These are phyloP conservation scores for Cyanophora paradoxa DNA, from an alignment of 78 protist genomes.

Conservation along the genomic window DNA sequence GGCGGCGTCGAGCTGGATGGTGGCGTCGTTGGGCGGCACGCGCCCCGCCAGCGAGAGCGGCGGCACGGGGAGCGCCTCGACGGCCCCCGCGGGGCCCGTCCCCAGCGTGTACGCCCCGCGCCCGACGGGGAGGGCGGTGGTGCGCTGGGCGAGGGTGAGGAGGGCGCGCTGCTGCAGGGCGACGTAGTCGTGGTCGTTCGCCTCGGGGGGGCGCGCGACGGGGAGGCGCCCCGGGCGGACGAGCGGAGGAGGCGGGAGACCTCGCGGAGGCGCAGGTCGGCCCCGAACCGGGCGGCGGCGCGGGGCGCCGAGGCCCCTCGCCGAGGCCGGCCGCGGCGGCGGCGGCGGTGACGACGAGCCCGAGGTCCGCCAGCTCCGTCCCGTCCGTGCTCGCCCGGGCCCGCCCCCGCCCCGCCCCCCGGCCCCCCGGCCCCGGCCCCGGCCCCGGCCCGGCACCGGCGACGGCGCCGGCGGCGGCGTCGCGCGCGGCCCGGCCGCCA, in stretches of 20 bases:
- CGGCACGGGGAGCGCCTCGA: slow-evolving; percentile 10
- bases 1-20: background rate
- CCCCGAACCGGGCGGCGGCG: background rate
- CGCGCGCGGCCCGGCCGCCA: background rate
- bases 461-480: background rate
- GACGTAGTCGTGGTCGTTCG: background rate
- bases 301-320: background rate
- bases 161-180: background rate
- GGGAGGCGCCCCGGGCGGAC: background rate
- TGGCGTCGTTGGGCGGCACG: background rate
- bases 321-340: background rate
- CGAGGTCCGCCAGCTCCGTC: background rate
- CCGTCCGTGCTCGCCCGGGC: background rate
- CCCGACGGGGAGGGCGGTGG: slow-evolving; percentile 37
- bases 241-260: background rate
- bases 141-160: background rate
- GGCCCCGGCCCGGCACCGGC: background rate
- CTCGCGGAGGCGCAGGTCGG: background rate
- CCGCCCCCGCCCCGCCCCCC: background rate
- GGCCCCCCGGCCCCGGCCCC: background rate
- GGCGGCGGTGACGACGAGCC: no score
- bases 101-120: slow-evolving; percentile 30
- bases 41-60: background rate
- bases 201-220: no score
- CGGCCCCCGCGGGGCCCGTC: background rate